These are phyloP conservation scores for Leptomonas pyrrhocoris DNA, from an alignment of 208 protist genomes.

Conservation along the genomic window DNA sequence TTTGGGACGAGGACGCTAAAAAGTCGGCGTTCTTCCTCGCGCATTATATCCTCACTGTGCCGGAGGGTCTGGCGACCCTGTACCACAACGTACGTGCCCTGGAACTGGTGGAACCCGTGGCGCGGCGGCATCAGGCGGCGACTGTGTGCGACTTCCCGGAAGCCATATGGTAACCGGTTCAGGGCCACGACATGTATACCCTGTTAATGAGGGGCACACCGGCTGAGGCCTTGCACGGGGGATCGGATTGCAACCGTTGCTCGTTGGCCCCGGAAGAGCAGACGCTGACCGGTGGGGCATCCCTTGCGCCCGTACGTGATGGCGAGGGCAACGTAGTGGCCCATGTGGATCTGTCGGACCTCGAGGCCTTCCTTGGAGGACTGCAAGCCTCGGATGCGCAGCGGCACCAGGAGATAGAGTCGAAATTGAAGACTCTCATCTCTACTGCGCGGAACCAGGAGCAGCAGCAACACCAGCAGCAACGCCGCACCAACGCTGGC, in stretches of 20 bases:
- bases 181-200: background rate
- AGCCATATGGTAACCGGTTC: background rate
- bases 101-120: background rate
- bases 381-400: too few relatives aligned
- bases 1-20: too few relatives aligned
- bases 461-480: constrained; percentile 2
- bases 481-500: background rate
- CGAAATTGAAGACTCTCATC: background rate
- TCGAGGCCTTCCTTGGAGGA: background rate
- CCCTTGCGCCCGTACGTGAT: background rate
- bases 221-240: too few relatives aligned
- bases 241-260: too few relatives aligned
- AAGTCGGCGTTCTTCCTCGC: background rate
- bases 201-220: background rate
- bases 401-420: background rate
- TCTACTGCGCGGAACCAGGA: background rate
- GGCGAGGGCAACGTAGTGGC: background rate
- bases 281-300: background rate
- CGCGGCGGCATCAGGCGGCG: background rate
- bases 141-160: background rate
- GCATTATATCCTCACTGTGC: background rate
- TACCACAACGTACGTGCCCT: background rate
- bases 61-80: background rate
- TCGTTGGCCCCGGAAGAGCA: background rate
- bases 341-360: background rate